A percentile compares a stretch with the other conserved stretches of the same genome.
phyloP scores from a whole-genome alignment of 2,329 filamentous ascomycete genomes.

The Verticillium alfalfae region DNA sequence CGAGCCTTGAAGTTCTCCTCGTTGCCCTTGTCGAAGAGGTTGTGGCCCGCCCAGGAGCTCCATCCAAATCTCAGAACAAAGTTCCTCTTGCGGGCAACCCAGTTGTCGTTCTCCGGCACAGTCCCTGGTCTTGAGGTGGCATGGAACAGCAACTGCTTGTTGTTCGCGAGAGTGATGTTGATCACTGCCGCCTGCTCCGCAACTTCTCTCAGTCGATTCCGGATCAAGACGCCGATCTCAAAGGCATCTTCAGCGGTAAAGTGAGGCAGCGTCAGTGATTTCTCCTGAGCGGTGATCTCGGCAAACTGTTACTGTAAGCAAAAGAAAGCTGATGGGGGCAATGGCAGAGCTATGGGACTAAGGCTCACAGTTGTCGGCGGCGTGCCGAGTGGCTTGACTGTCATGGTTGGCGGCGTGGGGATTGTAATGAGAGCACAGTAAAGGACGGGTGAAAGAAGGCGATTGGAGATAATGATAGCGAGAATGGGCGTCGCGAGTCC shows the following conservation, averaged over 20 bases:
- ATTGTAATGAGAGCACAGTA: neutral
- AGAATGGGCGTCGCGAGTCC: no score
- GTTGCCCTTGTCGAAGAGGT: conserved; percentile 5
- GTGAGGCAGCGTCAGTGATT: conserved; percentile 1
- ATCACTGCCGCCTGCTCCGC: conserved; percentile 3
- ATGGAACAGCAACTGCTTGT: conserved; percentile 6
- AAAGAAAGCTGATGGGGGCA: neutral
- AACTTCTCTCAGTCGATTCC: conserved; percentile 4
- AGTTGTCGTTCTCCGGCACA: conserved; percentile 7
- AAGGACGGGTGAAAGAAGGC: no score
- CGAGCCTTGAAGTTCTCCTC: conserved; percentile 5
- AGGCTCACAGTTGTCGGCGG: neutral
- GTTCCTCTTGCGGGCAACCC: conserved; percentile 6
- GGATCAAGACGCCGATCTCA: conserved; percentile 4
- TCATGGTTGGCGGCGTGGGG: neutral
- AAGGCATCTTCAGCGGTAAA: conserved; percentile 6
- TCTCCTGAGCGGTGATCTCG: conserved; percentile 5
- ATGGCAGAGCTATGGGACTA: neutral
- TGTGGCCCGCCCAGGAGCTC: conserved; percentile 6
- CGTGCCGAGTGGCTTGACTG: neutral
- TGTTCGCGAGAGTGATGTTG: conserved; percentile 5
- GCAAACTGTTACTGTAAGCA: conserved; percentile 2
- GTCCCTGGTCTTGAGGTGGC: conserved; percentile 4
- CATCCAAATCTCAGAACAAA: conserved; percentile 4
- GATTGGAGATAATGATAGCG: no score